Evolutionary conservation across 768 basidiomycete species (phyloP), one percentile per base, ranked within the genome.

Genomic region (Tulasnella sp.): DNA sequence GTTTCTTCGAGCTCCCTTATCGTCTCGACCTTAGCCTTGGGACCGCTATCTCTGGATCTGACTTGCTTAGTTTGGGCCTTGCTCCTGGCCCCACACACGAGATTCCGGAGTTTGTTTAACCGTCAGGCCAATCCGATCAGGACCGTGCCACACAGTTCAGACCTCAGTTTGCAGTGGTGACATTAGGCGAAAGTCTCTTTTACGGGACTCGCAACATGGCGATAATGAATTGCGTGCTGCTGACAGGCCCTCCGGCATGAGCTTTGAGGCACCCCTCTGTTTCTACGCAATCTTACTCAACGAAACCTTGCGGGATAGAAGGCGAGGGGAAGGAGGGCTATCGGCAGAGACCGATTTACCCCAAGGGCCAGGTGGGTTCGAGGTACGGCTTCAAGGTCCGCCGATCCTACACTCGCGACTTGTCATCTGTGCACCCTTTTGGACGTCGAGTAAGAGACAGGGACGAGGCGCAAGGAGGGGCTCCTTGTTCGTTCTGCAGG

Each of bases 1-100:
- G 64, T 69, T 69, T 69, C 64, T 69, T 69, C 64, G 64, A 69
- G 64, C 31, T 69, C 64, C 64, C 64, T 69, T 69, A 69, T 69
- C 64, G 64, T 69, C 64, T 69, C 64, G 64, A 69, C 64, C 64
- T 69, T 37, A 69, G 64, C 64, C 64, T 69, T 69, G 64, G 64
- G 64, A 37, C 34, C 64, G 31, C 34, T 69, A 69, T 69, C 64
- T 69, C 64, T 69, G 64, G 64, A 69, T 69, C 64, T 16, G 64
- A 69, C 31, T 69, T 69, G 64, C 64, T 69, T 69, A 69, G 64
- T 69, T 69, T 69, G 64, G 64, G 64, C 64, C 64, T 69, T 69
- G 64, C 64, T 69, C 64, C 64, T 69, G 64, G 64, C 34, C 64
- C 64, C 64, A 8, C 64, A 69, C 64, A 69, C 34, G 64, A 69